A percentile compares a stretch with the other conserved stretches of the same genome.
Evolutionary conservation across 2,329 filamentous ascomycete genomes (phyloP).

Genomic region (Fusarium sp.): DNA sequence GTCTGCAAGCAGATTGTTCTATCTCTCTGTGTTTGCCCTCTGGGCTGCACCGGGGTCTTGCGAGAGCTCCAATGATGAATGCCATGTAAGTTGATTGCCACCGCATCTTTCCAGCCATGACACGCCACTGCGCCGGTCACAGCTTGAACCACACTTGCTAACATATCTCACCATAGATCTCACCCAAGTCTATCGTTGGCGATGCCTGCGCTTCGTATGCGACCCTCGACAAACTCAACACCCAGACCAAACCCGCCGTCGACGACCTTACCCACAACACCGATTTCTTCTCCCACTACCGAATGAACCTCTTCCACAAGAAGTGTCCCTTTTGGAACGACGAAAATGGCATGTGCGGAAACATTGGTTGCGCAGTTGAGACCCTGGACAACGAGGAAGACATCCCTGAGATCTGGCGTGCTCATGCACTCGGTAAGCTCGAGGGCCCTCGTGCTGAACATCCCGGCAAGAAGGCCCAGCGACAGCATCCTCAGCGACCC

Average conservation of each 20-base stretch:
- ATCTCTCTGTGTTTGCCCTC: slow-evolving; percentile 66
- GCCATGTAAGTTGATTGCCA: slow-evolving; percentile 59
- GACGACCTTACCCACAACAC: slow-evolving; percentile 85
- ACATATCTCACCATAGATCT: slow-evolving; percentile 70
- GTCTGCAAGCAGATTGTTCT: slow-evolving; percentile 65
- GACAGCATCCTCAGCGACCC: slow-evolving; percentile 76
- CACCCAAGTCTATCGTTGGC: slow-evolving; percentile 87
- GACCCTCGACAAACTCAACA: slow-evolving; percentile 87
- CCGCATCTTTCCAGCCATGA: no score
- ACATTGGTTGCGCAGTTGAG: slow-evolving; percentile 95
- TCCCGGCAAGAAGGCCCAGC: slow-evolving; percentile 79
- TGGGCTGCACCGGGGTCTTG: slow-evolving; percentile 63
- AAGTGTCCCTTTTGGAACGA: slow-evolving; percentile 97
- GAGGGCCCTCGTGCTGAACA: slow-evolving; percentile 92
- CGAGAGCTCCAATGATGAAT: slow-evolving; percentile 58
- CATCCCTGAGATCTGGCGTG: slow-evolving; percentile 90
- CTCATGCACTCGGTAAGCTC: slow-evolving; percentile 90
- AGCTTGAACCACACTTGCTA: slow-evolving; percentile 48
- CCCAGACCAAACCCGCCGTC: slow-evolving; percentile 78
- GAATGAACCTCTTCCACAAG: slow-evolving; percentile 93
- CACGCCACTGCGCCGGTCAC: neutral
- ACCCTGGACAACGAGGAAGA: slow-evolving; percentile 96
- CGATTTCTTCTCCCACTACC: slow-evolving; percentile 98
- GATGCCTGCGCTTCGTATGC: slow-evolving; percentile 96
- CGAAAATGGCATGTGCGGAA: slow-evolving; percentile 92